Conservation (phyloP, 2,329 filamentous ascomycete species). For the Ascochyta viciae-villosae region DNA sequence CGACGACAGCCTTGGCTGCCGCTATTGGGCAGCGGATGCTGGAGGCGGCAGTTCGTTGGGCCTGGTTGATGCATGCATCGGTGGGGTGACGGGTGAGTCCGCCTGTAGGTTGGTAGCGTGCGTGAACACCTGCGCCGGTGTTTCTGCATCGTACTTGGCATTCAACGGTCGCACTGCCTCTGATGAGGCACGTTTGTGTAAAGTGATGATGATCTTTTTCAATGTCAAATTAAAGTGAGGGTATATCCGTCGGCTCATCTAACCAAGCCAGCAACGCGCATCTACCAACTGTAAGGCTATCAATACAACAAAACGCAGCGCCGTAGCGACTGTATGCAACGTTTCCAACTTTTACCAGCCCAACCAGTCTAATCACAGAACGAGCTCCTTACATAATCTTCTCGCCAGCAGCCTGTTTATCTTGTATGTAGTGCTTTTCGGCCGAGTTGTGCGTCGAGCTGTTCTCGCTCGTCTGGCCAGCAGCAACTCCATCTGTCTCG, state of each 20-base stretch:
- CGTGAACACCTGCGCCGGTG: conserved; percentile 1
- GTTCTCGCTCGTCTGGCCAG: conserved; percentile 34
- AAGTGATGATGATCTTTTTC: background rate
- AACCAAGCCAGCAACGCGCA: background rate
- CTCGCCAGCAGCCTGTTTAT: conserved; percentile 33
- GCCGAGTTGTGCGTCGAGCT: conserved; percentile 30
- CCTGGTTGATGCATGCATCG: background rate
- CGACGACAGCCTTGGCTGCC: background rate
- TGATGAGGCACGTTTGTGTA: background rate
- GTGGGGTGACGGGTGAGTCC: conserved; percentile 12
- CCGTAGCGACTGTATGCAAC: conserved; percentile 12
- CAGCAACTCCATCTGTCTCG: conserved; percentile 33
- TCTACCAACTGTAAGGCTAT: conserved; percentile 13
- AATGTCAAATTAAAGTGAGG: conserved; percentile 17
- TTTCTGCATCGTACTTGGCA: background rate
- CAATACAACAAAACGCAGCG: conserved; percentile 10
- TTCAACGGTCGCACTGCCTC: background rate
- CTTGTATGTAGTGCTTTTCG: conserved; percentile 34
- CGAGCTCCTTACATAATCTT: conserved; percentile 3
- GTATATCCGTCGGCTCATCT: conserved; percentile 9
- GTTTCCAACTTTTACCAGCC: conserved; percentile 12
- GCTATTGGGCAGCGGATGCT: background rate
- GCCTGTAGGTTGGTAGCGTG: conserved; percentile 7
- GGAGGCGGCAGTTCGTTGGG: background rate
- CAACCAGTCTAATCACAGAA: background rate